Conservation (phyloP, 2,329 filamentous ascomycete species). For the Sporothrix pseudoabietina region DNA sequence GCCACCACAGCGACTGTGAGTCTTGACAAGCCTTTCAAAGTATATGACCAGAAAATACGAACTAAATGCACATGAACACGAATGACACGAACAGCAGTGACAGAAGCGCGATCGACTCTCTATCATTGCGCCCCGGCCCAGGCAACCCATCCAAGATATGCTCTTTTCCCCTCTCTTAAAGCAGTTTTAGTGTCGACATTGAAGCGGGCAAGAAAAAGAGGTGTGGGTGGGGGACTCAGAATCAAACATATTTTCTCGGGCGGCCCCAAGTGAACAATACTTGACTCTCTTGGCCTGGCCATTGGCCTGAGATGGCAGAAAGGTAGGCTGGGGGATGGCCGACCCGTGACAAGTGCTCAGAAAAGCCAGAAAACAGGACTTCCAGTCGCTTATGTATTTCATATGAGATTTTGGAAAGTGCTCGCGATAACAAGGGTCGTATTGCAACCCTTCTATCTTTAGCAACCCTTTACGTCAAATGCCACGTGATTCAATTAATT, state of each 20-base stretch:
- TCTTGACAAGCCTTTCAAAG: background rate
- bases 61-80: background rate
- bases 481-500: background rate
- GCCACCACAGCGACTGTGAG: background rate
- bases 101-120: background rate
- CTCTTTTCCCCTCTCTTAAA: background rate
- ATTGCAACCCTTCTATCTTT: background rate
- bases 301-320: constrained; percentile 12
- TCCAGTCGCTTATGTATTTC: background rate
- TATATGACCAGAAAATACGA: background rate
- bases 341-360: background rate
- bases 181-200: background rate
- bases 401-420: background rate
- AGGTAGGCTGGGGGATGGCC: background rate
- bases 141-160: constrained; percentile 14
- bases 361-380: background rate
- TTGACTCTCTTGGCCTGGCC: constrained; percentile 1
- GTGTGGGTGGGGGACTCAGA: background rate
- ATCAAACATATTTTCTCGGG: background rate
- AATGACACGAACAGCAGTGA: background rate
- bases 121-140: constrained; percentile 1
- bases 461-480: background rate
- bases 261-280: background rate
- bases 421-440: background rate
- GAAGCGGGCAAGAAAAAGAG: background rate